Percentiles rank a stretch among this genome's conserved stretches.
Evolutionary conservation across 2,329 filamentous ascomycete genomes (phyloP).

Genomic region (Cytospora paraplurivora): DNA sequence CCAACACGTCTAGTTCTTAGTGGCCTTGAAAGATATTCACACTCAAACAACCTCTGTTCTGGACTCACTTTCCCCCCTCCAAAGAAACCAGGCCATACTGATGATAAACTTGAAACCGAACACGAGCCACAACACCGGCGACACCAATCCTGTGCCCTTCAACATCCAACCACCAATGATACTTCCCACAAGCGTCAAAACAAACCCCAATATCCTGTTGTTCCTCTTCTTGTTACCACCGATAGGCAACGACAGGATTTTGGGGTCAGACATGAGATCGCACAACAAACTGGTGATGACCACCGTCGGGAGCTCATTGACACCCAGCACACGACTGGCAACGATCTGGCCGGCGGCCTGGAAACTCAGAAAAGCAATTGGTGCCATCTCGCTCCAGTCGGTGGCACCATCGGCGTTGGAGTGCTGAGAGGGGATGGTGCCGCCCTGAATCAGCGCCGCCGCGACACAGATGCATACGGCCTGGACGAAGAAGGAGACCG

Average conservation of each 20-base stretch:
- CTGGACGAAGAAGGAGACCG: slow-evolving; percentile 26
- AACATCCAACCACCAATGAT: slow-evolving; percentile 53
- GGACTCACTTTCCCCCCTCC: slow-evolving; percentile 29
- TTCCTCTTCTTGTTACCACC: slow-evolving; percentile 53
- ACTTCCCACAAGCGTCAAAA: slow-evolving; percentile 50
- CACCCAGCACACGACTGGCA: slow-evolving; percentile 50
- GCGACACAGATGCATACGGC: slow-evolving; percentile 17
- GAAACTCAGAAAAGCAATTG: slow-evolving; percentile 48
- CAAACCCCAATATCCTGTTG: slow-evolving; percentile 47
- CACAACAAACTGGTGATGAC: slow-evolving; percentile 58
- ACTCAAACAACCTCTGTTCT: background rate
- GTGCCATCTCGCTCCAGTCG: slow-evolving; percentile 35
- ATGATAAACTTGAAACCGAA: slow-evolving; percentile 48
- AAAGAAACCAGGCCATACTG: slow-evolving; percentile 40
- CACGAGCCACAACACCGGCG: slow-evolving; percentile 48
- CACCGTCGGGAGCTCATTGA: slow-evolving; percentile 56
- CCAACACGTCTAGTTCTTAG: too few relatives aligned
- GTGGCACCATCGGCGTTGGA: slow-evolving; percentile 1
- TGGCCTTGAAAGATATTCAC: background rate
- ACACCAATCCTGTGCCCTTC: slow-evolving; percentile 44
- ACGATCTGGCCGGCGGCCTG: slow-evolving; percentile 58
- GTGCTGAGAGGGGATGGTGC: slow-evolving; percentile 10
- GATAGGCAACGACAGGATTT: slow-evolving; percentile 43
- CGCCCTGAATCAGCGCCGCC: slow-evolving; percentile 24
- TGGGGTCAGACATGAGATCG: slow-evolving; percentile 54